phyloP scores from a whole-genome alignment of 768 basidiomycete genomes.

The Sarcodon sp. region DNA sequence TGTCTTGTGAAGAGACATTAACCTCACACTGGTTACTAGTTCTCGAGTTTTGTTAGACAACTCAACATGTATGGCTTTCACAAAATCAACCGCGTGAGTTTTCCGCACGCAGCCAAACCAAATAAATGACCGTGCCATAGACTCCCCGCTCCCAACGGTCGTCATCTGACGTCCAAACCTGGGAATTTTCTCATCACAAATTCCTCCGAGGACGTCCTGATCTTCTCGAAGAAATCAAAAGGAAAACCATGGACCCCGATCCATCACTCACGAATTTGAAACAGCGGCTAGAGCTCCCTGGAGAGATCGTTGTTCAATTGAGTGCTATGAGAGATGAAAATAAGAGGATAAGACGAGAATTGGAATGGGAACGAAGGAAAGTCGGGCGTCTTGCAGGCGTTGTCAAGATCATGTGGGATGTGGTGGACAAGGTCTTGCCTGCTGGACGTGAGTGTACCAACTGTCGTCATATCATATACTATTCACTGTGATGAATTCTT shows the following conservation, averaged over 20 bases:
- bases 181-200: constrained; percentile 85
- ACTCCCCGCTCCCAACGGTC: constrained; percentile 78
- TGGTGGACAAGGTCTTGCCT: constrained; percentile 41
- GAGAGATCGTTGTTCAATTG: constrained; percentile 62
- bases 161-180: constrained; percentile 68
- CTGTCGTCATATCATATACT: constrained; percentile 1
- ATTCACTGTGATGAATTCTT: background rate
- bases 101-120: background rate
- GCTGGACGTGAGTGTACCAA: constrained; percentile 30
- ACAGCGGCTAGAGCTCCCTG: constrained; percentile 69
- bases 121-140: constrained; percentile 18
- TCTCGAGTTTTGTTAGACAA: constrained; percentile 89
- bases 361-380: constrained; percentile 43
- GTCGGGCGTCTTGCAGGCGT: constrained; percentile 48
- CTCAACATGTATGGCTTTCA: constrained; percentile 97
- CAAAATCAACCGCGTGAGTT: constrained; percentile 76
- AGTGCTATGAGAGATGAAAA: constrained; percentile 65
- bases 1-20: background rate
- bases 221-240: constrained; percentile 75
- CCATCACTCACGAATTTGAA: constrained; percentile 32
- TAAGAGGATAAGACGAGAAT: constrained; percentile 37
- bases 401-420: constrained; percentile 51
- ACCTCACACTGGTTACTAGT: constrained; percentile 27
- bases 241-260: constrained; percentile 76
- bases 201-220: constrained; percentile 74